Conservation (phyloP, 73 alveolate species). For the Stentor roeselii region DNA sequence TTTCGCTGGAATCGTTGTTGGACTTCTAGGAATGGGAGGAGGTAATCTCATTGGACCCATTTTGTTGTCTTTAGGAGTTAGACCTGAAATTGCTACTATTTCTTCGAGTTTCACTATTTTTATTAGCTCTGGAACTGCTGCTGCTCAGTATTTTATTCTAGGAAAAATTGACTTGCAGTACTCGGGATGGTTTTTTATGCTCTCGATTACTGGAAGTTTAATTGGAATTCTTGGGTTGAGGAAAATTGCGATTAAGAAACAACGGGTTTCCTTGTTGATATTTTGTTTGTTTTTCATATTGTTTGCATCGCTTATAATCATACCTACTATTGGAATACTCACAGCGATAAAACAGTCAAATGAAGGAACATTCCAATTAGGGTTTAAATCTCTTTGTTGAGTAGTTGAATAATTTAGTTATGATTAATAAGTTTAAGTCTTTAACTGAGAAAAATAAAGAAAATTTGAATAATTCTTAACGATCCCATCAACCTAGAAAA, state of each 20-base stretch:
- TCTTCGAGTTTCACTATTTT: slow-evolving; percentile 39
- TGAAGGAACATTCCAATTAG: no score
- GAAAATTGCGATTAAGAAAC: slow-evolving; percentile 23
- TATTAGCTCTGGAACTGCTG: slow-evolving; percentile 27
- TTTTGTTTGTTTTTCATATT: slow-evolving; percentile 19
- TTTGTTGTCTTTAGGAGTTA: slow-evolving; percentile 37
- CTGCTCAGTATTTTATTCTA: slow-evolving; percentile 26
- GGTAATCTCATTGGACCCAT: slow-evolving; percentile 47
- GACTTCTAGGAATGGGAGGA: slow-evolving; percentile 57
- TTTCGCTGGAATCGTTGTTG: slow-evolving; percentile 46
- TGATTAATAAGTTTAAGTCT: no score
- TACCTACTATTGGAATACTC: no score
- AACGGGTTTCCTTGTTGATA: slow-evolving; percentile 30
- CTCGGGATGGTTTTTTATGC: background rate
- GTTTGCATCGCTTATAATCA: no score
- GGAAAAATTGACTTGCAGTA: slow-evolving; percentile 24
- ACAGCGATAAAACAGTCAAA: no score
- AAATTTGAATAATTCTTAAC: no score
- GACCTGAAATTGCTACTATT: slow-evolving; percentile 49
- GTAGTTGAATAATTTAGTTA: no score
- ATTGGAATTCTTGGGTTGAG: slow-evolving; percentile 22
- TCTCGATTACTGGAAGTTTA: background rate
- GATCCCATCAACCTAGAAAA: no score
- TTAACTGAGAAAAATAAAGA: no score
- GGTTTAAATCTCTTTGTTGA: no score